Conservation (phyloP, 371 early-diverging fungal genomes). For the Phascolomyces articulosus region DNA sequence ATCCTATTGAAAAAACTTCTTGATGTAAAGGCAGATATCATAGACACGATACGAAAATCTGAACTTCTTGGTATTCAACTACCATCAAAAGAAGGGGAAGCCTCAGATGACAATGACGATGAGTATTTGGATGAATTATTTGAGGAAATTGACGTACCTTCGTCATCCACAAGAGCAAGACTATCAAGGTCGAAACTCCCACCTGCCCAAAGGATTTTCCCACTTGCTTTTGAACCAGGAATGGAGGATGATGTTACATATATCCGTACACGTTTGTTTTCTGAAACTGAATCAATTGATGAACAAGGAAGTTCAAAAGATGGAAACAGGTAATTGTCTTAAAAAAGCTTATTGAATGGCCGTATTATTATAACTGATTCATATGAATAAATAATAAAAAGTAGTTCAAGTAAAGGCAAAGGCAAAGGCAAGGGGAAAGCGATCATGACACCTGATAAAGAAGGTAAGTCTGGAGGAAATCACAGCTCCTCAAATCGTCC, state of each 20-base stretch:
- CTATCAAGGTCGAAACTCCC: constrained; percentile 25
- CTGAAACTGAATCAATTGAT: neutral
- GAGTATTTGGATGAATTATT: constrained; percentile 55
- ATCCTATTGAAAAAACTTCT: constrained; percentile 39
- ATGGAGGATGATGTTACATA: constrained; percentile 56
- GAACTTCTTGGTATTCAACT: constrained; percentile 50
- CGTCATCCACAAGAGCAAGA: neutral
- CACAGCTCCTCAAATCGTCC: too few relatives aligned
- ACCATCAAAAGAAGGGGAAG: neutral
- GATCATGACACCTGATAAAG: constrained; percentile 24
- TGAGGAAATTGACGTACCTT: constrained; percentile 56
- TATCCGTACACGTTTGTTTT: constrained; percentile 19
- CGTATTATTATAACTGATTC: too few relatives aligned
- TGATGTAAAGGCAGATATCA: constrained; percentile 37
- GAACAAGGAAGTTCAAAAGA: neutral
- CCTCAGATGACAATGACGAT: constrained; percentile 40
- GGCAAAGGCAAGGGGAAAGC: constrained; percentile 29
- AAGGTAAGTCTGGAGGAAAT: constrained; percentile 29
- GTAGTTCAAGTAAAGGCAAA: neutral
- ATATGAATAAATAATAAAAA: too few relatives aligned
- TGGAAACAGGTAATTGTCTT: too few relatives aligned
- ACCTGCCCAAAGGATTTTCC: constrained; percentile 47
- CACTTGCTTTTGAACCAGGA: constrained; percentile 46
- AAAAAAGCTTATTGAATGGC: too few relatives aligned
- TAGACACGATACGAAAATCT: constrained; percentile 50